Conservation (phyloP, 768 basidiomycete genomes). For the Russula compacta region DNA sequence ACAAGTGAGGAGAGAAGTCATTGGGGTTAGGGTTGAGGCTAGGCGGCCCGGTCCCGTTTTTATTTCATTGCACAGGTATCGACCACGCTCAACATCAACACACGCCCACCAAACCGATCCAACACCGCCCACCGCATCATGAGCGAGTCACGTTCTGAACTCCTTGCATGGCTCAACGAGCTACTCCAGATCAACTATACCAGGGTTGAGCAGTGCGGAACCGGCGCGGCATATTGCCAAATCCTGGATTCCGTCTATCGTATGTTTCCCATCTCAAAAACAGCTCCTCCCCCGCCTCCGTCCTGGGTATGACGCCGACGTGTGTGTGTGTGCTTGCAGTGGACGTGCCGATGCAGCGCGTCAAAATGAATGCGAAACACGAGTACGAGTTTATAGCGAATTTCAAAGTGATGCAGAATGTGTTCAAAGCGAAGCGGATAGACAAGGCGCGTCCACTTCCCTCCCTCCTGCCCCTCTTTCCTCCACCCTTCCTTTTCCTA, state of each 20-base stretch:
- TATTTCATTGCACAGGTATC: background rate
- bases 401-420: conserved; percentile 90
- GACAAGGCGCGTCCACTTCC: conserved; percentile 60
- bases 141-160: conserved; percentile 76
- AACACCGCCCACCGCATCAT: conserved; percentile 27
- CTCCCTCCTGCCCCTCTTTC: background rate
- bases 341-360: conserved; percentile 82
- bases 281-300: background rate
- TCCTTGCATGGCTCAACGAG: conserved; percentile 90
- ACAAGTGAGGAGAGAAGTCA: too few species aligned
- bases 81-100: background rate
- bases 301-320: background rate
- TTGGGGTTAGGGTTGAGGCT: conserved; percentile 2
- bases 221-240: conserved; percentile 91
- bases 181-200: conserved; percentile 86
- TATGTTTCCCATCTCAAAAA: conserved; percentile 30
- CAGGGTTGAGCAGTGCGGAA: conserved; percentile 87
- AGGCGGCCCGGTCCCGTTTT: background rate
- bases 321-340: conserved; percentile 36
- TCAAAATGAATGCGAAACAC: conserved; percentile 94
- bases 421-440: conserved; percentile 87
- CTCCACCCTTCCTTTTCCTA: background rate
- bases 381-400: conserved; percentile 95
- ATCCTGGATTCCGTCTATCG: conserved; percentile 92
- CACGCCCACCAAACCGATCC: background rate